phyloP scores from a whole-genome alignment of 192 early-diverging fungal species.

The Coemansia guatemalensis region DNA sequence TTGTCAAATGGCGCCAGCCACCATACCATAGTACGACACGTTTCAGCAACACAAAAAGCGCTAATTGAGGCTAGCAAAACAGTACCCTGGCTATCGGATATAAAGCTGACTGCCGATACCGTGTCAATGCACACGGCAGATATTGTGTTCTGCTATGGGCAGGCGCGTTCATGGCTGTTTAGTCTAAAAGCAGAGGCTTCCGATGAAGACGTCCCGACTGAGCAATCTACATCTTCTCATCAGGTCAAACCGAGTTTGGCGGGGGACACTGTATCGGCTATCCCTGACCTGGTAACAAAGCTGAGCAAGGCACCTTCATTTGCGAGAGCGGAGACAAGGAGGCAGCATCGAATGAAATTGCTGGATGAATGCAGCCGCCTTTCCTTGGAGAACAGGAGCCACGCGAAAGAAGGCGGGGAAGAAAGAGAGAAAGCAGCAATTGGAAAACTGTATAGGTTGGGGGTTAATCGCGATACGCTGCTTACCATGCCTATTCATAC shows the following conservation, averaged over 20 bases:
- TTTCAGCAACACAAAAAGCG: background rate
- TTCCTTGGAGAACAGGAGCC: background rate
- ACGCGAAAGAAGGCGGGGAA: background rate
- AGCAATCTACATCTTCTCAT: background rate
- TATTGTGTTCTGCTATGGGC: slow-evolving; percentile 24
- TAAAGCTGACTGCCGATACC: background rate
- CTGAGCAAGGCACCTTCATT: slow-evolving; percentile 26
- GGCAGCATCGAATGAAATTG: slow-evolving; percentile 13
- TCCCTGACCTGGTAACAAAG: slow-evolving; percentile 5
- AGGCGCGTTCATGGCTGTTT: slow-evolving; percentile 27
- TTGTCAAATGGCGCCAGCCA: slow-evolving; percentile 17
- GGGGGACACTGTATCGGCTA: background rate
- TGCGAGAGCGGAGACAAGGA: slow-evolving; percentile 11
- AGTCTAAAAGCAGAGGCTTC: background rate
- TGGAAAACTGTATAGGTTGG: slow-evolving; percentile 8
- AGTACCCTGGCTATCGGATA: slow-evolving; percentile 25
- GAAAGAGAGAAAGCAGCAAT: slow-evolving; percentile 10
- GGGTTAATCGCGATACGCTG: slow-evolving; percentile 21
- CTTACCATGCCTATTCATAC: slow-evolving; percentile 31
- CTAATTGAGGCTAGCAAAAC: slow-evolving; percentile 20
- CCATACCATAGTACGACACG: slow-evolving; percentile 10
- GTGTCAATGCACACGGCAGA: slow-evolving; percentile 18
- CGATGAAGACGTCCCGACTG: background rate
- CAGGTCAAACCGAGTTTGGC: background rate
- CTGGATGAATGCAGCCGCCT: background rate